Evolutionary conservation across 805 yeast species (phyloP), one percentile per base, ranked within the genome.

Genomic region (Candida mattraensis): DNA sequence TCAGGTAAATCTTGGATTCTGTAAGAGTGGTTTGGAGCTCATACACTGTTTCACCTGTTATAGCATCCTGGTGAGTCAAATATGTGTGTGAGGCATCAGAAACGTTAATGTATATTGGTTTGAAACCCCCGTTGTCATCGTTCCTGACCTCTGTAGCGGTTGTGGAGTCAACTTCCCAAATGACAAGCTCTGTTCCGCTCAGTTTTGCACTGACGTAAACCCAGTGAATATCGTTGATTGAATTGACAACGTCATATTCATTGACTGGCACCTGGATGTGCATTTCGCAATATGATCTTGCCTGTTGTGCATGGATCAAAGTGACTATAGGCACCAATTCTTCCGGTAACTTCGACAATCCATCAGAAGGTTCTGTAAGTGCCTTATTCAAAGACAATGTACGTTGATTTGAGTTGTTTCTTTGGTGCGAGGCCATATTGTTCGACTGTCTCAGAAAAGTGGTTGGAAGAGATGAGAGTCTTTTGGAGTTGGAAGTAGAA

Each of bases 241-340:
- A 20, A 15, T 12, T 19, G 11, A n/a, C 20, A 11, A 18, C 27
- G n/a, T 32, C 40, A 2, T 35, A 24, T 10, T 37, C 44, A n/a
- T 28, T 25, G 17, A 40, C 18, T 7, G 56, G 60, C n/a, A 58
- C 52, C 29, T 49, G 48, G 11, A 51, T 56, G 32, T 33, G 39
- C 48, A 50, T 44, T 41, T 69, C 74, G 28, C 65, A 68, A 56
- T 87, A 86, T 6, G 75, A 67, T 30, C 95, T 69, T 16, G 77
- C 69, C 43, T 77, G 76, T 53, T 87, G 95, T 13, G 88, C 79
- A 29, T 75, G 74, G 37, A 84, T 66, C 45, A 87, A 67, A 14
- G 86, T 80, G 24, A 86, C 73, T 8, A 84, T 71, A 0, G 95
- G 94, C 11, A 77, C 60, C 53, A 87, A 66, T 53, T 85, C 91